Conservation (phyloP, 768 basidiomycete species). For the Clavaria fumosa region DNA sequence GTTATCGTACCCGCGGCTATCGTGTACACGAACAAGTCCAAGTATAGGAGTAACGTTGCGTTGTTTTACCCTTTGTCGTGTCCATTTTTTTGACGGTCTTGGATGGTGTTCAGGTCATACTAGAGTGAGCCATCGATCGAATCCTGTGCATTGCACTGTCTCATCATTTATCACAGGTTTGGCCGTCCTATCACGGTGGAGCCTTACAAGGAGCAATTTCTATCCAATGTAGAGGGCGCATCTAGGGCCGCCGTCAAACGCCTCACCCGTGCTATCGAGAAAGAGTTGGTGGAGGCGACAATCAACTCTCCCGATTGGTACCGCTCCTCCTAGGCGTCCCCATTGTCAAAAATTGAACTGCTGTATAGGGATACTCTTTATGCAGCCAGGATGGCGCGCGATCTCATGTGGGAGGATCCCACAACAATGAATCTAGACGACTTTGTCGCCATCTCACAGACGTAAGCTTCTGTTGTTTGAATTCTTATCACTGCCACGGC, state of each 20-base stretch:
- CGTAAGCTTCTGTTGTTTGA: slow-evolving; percentile 37
- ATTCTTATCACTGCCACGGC: slow-evolving; percentile 3
- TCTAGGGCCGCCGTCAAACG: slow-evolving; percentile 73
- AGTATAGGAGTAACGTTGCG: slow-evolving; percentile 84
- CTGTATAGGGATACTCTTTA: slow-evolving; percentile 70
- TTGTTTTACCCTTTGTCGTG: no score
- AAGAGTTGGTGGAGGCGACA: slow-evolving; percentile 55
- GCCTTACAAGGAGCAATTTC: slow-evolving; percentile 61
- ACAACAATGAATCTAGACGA: slow-evolving; percentile 63
- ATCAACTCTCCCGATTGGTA: slow-evolving; percentile 95
- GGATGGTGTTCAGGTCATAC: no score
- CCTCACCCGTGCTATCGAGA: slow-evolving; percentile 62
- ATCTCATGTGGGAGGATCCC: slow-evolving; percentile 83
- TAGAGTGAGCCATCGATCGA: slow-evolving; percentile 63
- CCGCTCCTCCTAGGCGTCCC: slow-evolving; percentile 13
- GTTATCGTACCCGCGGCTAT: slow-evolving; percentile 74
- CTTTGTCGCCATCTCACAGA: slow-evolving; percentile 77
- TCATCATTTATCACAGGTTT: slow-evolving; percentile 36
- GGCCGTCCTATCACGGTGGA: slow-evolving; percentile 68
- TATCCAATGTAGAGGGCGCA: slow-evolving; percentile 49
- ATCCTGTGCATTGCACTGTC: slow-evolving; percentile 6
- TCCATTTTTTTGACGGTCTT: no score
- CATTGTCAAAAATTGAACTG: background rate
- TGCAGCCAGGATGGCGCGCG: slow-evolving; percentile 82
- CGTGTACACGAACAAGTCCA: slow-evolving; percentile 90